Evolutionary conservation across 768 basidiomycete species (phyloP), one percentile per base, ranked within the genome.

Genomic region (Leccinum rimulosum): DNA sequence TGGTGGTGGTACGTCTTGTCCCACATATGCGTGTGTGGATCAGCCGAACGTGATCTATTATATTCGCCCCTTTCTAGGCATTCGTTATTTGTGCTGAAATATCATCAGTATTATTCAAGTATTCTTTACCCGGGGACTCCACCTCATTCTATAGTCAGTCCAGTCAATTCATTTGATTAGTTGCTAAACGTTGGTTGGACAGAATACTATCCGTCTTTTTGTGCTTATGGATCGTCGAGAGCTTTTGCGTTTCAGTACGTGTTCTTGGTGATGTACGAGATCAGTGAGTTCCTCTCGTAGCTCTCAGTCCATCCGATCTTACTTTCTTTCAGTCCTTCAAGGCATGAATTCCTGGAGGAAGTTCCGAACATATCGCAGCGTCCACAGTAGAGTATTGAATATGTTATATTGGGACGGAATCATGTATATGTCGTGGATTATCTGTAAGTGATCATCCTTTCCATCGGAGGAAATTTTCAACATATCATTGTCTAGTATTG

Each of bases 321-420:
- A 63, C 31, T 40, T 50, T 12, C 11, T 3, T 45, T 25, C 15
- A 70, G 68, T 70, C 19, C 68, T 69, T 57, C 68, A 70, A 52
- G 17, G 63, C 33, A 63, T 70, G 63, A 65, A 50, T 60, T 48
- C 63, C 6, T 71, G 67, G 70, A 63, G 58, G 36, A 67, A 58
- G 50, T 67, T 70, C 27, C 30, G 57, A 47, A 65, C 61, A 7
- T 70, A 71, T 50, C 68, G 68, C n/a, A 6, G 54, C 31, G 0
- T 62, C 11, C 54, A 9, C 1, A 69, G 68, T 54, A 60, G 55
- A 35, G n/a, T 57, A 2, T 36, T 71, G 50, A 61, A 56, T 45
- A 67, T 60, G 9, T 45, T 70, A 3, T 70, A 70, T 47, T 65
- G 67, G 70, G 70, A 67, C 1, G 70, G 69, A 10, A 69, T 71